These are phyloP conservation scores for Pestalotiopsis sp. DNA, from an alignment of 2,329 filamentous ascomycete genomes.

Conservation along the genomic window DNA sequence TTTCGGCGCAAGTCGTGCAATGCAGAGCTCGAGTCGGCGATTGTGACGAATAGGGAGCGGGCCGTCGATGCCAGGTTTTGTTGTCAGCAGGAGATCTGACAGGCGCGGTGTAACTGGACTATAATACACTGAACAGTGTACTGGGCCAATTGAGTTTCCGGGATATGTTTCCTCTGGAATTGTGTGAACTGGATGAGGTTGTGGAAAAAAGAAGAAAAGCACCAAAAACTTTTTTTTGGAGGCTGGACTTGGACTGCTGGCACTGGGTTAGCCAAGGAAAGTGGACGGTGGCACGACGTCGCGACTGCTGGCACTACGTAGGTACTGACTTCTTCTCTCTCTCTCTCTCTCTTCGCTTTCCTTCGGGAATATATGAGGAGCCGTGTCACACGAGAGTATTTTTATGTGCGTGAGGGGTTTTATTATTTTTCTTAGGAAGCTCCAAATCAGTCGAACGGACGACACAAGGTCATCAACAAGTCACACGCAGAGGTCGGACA, in stretches of 20 bases:
- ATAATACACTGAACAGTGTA: not conserved
- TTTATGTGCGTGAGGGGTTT: not conserved
- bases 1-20: not conserved
- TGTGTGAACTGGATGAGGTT: not conserved
- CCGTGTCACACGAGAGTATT: conserved; percentile 1
- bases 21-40: not conserved
- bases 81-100: not conserved
- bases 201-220: not conserved
- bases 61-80: not conserved
- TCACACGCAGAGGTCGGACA: not conserved
- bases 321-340: not conserved
- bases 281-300: not conserved
- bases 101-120: not conserved
- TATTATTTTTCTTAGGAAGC: conserved; percentile 1
- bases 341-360: not conserved
- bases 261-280: not conserved
- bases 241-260: not conserved
- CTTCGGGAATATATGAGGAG: conserved; percentile 4
- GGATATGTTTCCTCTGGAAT: not conserved
- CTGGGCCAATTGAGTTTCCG: not conserved
- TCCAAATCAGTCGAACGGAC: not conserved
- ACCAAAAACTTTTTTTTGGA: not conserved
- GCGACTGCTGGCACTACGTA: not conserved
- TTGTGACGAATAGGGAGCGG: not conserved
- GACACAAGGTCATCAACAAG: not conserved